Evolutionary conservation across 108 stramenopile genomes (phyloP).

Genomic region (Heterococcus sp.): DNA sequence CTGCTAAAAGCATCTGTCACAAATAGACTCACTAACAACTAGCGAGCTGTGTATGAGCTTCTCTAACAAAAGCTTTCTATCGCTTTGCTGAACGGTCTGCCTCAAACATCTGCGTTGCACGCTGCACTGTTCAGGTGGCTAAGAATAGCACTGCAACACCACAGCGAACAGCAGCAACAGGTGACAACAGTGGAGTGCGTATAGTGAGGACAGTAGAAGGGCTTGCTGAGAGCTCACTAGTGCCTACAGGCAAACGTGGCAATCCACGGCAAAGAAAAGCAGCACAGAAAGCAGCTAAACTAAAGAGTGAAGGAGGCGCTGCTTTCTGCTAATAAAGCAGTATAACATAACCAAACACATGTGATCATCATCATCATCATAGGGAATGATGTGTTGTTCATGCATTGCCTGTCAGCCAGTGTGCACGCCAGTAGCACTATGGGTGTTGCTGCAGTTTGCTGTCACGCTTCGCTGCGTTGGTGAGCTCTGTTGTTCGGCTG

Average conservation of each 20-base stretch:
- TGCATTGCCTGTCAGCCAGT: too few relatives aligned
- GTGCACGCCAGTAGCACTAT: not conserved
- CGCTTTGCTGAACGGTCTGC: not conserved
- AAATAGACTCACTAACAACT: not conserved
- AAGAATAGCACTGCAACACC: too few relatives aligned
- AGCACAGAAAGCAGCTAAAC: not conserved
- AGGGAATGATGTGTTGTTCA: too few relatives aligned
- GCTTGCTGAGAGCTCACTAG: constrained; percentile 9
- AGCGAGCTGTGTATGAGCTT: not conserved
- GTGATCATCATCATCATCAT: too few relatives aligned
- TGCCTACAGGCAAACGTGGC: constrained; percentile 19
- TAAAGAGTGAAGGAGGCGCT: not conserved
- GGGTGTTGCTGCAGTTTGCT: not conserved
- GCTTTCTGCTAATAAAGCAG: too few relatives aligned
- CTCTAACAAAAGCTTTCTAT: too few relatives aligned
- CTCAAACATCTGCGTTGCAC: not conserved
- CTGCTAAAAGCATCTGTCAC: not conserved
- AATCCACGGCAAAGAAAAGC: constrained; percentile 41
- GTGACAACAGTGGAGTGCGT: not conserved
- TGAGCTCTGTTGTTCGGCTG: too few relatives aligned
- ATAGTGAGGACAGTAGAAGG: constrained; percentile 21
- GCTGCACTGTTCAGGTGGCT: not conserved
- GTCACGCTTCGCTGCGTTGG: not conserved
- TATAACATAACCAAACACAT: too few relatives aligned
- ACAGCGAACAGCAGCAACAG: not conserved